Evolutionary conservation across 306 rosid genomes (phyloP).

Genomic region (Herpetospermum pedunculosum): DNA sequence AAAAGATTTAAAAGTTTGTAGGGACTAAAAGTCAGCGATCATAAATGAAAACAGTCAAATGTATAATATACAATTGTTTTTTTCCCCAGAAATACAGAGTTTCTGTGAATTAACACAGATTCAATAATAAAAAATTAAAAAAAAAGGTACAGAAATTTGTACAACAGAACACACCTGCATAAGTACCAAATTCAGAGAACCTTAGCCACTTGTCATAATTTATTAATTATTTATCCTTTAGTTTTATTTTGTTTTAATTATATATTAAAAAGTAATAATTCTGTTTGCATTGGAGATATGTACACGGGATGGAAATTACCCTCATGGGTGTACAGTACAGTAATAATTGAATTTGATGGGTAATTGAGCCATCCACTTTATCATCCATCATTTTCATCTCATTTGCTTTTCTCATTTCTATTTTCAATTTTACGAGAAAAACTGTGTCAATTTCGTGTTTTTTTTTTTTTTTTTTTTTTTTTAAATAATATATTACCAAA

Average conservation of each 20-base stretch:
- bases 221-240: not conserved
- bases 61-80: no score
- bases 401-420: not conserved
- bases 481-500: no score
- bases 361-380: not conserved
- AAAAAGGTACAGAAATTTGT: not conserved
- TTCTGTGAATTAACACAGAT: not conserved
- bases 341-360: no score
- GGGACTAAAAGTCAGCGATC: not conserved
- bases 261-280: not conserved
- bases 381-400: not conserved
- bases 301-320: not conserved
- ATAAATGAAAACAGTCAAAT: not conserved
- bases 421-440: not conserved
- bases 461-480: no score
- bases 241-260: not conserved
- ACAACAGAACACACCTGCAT: constrained; percentile 5
- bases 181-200: constrained; percentile 5
- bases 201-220: not conserved
- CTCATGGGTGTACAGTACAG: not conserved
- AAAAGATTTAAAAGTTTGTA: not conserved
- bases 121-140: not conserved
- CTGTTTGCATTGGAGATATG: not conserved
- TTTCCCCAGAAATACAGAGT: not conserved
- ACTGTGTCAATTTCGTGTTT: not conserved